Evolutionary conservation across 2,329 filamentous ascomycete genomes (phyloP).

Genomic region (Aspergillus sp.): DNA sequence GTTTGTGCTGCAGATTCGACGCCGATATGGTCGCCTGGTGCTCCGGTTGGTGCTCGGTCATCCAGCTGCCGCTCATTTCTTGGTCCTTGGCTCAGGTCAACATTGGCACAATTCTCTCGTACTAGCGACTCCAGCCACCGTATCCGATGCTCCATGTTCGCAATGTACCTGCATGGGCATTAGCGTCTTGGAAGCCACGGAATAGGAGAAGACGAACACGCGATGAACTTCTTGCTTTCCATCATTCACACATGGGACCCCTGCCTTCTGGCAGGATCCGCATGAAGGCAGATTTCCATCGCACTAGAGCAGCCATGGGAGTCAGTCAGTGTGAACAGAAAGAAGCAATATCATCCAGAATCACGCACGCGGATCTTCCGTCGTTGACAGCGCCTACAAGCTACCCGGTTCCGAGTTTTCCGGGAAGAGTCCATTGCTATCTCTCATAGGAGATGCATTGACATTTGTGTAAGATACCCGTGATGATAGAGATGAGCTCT

Average conservation of each 20-base stretch:
- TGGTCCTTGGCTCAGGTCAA: slow-evolving; percentile 33
- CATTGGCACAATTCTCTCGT: slow-evolving; percentile 36
- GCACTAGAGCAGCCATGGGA: slow-evolving; percentile 28
- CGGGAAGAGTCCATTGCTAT: slow-evolving; percentile 20
- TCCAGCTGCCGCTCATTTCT: slow-evolving; percentile 3
- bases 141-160: slow-evolving; percentile 38
- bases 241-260: slow-evolving; percentile 40
- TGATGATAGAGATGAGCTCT: too few species aligned
- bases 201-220: slow-evolving; percentile 25
- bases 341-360: neutral
- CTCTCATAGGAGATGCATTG: too few species aligned
- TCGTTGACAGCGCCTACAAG: slow-evolving; percentile 40
- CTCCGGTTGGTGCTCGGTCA: neutral
- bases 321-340: slow-evolving; percentile 1
- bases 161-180: slow-evolving; percentile 24
- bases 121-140: slow-evolving; percentile 46
- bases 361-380: slow-evolving; percentile 45
- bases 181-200: neutral
- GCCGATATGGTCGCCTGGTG: slow-evolving; percentile 1
- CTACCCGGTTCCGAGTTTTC: slow-evolving; percentile 27
- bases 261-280: slow-evolving; percentile 41
- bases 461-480: too few species aligned
- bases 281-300: slow-evolving; percentile 42
- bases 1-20: neutral
- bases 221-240: slow-evolving; percentile 42